These are phyloP conservation scores for Typha latifolia DNA, from an alignment of 176 grass and related monocot species.

Conservation along the genomic window DNA sequence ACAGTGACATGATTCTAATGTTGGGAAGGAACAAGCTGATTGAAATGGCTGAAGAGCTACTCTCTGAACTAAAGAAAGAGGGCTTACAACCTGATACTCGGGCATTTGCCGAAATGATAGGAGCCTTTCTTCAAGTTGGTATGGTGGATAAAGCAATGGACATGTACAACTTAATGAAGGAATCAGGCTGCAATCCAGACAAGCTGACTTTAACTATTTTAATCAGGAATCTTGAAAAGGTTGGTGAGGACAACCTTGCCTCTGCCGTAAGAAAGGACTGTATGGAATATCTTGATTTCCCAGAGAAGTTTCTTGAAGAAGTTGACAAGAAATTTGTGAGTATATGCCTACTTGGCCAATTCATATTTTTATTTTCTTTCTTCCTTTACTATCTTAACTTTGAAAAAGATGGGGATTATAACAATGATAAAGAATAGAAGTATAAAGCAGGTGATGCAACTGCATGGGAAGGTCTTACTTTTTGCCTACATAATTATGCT, in stretches of 20 bases:
- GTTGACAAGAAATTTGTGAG: slow-evolving; percentile 24
- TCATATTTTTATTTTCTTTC: not conserved
- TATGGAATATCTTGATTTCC: slow-evolving; percentile 13
- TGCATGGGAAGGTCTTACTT: not conserved
- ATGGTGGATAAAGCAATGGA: slow-evolving; percentile 27
- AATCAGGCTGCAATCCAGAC: slow-evolving; percentile 9
- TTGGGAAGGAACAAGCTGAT: slow-evolving; percentile 23
- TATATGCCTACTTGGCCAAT: slow-evolving; percentile 8
- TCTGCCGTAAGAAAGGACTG: slow-evolving; percentile 20
- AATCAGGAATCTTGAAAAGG: slow-evolving; percentile 23
- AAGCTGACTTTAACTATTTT: slow-evolving; percentile 29
- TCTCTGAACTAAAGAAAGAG: slow-evolving; percentile 14
- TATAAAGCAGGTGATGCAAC: too few species aligned
- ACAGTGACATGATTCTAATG: slow-evolving; percentile 22
- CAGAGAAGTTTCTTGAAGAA: slow-evolving; percentile 25
- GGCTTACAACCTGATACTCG: slow-evolving; percentile 19
- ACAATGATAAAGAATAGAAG: not conserved
- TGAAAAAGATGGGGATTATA: not conserved
- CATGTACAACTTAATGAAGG: slow-evolving; percentile 22
- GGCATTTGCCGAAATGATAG: slow-evolving; percentile 26
- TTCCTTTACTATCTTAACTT: not conserved
- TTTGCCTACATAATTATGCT: not conserved
- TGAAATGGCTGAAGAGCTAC: slow-evolving; percentile 12
- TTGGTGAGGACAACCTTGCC: slow-evolving; percentile 8
- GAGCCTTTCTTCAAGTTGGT: slow-evolving; percentile 20